Evolutionary conservation across 768 basidiomycete species (phyloP), one percentile per base, ranked within the genome.

Genomic region (Serendipita sp.): DNA sequence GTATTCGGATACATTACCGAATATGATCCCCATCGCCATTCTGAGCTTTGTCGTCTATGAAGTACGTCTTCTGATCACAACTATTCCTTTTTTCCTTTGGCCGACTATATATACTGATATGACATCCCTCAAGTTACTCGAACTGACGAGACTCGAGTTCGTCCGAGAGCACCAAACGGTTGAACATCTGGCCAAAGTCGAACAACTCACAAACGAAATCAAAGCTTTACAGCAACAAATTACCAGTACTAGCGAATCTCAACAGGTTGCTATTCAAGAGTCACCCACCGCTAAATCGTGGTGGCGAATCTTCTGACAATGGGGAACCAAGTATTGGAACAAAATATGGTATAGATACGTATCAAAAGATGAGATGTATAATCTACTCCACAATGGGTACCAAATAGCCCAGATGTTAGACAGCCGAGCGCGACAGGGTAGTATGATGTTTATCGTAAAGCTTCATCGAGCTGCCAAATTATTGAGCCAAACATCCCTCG

Each of bases 11-110:
- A 77, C 84, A 56, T 72, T 85, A 42, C 89, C 89, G 28, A 81
- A 81, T 33, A 90, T 90, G 86, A 73, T 90, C 56, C 89, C 88
- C 7, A 75, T 91, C 61, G 82, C 83, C 60, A 74, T 91, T 60
- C 76, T 91, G 13, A 89, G 88, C 17, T 88, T 87, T 60, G 85
- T 83, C 7, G 79, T 90, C 62, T 90, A 88, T 73, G 75, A 88
- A 67, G 88, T 87, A 69, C 63, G 79, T 38, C 5, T 13, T 56
- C 42, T n/a, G 16, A 42, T 13, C 20, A 20, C 62, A 3, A 16
- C 64, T 62, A 42, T 60, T 53, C 41, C 28, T 13, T 3, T 24
- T 45, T 28, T 5, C 22, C 48, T 63, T 60, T 56, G 56, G 26
- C 42, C 53, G 43, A 16, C 60, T 38, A 22, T 64, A 24, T 60